Conservation (phyloP, 441 rosid genomes). For the Macaranga tanarius region DNA sequence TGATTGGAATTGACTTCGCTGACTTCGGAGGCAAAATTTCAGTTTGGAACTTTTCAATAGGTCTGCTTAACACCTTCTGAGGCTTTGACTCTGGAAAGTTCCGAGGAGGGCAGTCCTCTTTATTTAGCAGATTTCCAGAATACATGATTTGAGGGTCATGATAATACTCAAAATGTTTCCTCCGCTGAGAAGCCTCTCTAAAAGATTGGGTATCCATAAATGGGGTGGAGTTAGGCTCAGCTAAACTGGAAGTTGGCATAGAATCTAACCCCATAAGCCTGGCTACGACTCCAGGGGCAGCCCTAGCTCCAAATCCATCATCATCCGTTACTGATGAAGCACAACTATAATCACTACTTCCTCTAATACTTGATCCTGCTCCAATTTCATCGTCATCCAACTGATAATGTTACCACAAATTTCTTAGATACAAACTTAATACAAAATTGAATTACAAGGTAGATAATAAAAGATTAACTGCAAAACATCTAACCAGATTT, state of each 20-base stretch:
- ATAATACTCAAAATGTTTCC: conserved; percentile 52
- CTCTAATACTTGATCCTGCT: conserved; percentile 50
- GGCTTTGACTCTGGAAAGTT: conserved; percentile 42
- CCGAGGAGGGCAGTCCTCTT: conserved; percentile 41
- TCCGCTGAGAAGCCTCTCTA: conserved; percentile 39
- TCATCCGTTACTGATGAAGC: conserved; percentile 92
- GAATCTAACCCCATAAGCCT: conserved; percentile 96
- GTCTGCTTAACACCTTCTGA: conserved; percentile 48
- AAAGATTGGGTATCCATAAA: conserved; percentile 64
- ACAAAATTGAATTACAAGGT: conserved; percentile 4
- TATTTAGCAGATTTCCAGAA: conserved; percentile 54
- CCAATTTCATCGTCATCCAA: conserved; percentile 64
- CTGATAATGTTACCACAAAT: conserved; percentile 38
- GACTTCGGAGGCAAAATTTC: conserved; percentile 93
- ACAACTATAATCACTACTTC: conserved; percentile 72
- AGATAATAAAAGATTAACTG: not conserved
- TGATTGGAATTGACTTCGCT: conserved; percentile 90
- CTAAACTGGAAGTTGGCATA: conserved; percentile 55
- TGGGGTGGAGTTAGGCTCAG: conserved; percentile 57
- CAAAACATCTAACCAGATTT: conserved; percentile 39
- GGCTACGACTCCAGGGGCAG: conserved; percentile 86
- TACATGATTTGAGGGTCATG: conserved; percentile 45
- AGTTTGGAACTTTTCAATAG: conserved; percentile 88
- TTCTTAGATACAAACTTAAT: conserved; percentile 7
- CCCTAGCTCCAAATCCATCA: conserved; percentile 73